Conservation (phyloP, 1,284 basidiomycete species). For the Phellopilus nigrolimitatus region DNA sequence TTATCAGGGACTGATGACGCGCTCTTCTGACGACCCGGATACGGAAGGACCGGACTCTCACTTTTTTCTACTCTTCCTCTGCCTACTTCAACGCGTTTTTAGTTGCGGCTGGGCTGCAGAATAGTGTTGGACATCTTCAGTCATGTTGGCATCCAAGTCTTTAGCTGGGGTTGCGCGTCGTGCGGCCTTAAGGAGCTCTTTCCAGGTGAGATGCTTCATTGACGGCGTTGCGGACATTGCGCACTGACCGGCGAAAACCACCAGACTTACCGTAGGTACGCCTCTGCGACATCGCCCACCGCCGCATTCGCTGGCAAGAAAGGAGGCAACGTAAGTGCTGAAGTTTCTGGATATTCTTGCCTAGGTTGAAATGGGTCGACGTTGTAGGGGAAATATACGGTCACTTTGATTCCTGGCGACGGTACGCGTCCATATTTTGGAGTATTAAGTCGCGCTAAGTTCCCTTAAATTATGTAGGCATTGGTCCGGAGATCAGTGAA, state of each 20-base stretch:
- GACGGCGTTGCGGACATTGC: neutral
- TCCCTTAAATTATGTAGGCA: constrained; percentile 52
- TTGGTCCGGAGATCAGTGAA: constrained; percentile 97
- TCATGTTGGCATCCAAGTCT: constrained; percentile 56
- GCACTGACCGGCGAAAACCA: neutral
- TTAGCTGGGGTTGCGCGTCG: constrained; percentile 50
- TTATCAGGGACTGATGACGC: constrained; percentile 15
- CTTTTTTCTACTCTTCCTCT: constrained; percentile 1
- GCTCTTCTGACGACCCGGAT: neutral
- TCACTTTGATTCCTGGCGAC: constrained; percentile 90
- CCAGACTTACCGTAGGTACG: constrained; percentile 59
- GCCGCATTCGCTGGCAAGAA: constrained; percentile 87
- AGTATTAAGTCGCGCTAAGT: constrained; percentile 11
- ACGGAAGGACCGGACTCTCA: constrained; percentile 8
- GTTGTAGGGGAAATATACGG: constrained; percentile 87
- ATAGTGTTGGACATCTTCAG: constrained; percentile 9
- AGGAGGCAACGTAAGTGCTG: constrained; percentile 65
- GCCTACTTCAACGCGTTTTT: neutral
- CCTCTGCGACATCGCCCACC: constrained; percentile 63
- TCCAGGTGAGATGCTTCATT: constrained; percentile 11
- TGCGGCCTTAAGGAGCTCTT: constrained; percentile 29
- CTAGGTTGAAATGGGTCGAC: neutral
- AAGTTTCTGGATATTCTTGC: constrained; percentile 5
- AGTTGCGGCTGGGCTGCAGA: constrained; percentile 8
- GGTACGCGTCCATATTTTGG: constrained; percentile 43